Evolutionary conservation across 192 early-diverging fungal species (phyloP).

Genomic region (Podila horticola): DNA sequence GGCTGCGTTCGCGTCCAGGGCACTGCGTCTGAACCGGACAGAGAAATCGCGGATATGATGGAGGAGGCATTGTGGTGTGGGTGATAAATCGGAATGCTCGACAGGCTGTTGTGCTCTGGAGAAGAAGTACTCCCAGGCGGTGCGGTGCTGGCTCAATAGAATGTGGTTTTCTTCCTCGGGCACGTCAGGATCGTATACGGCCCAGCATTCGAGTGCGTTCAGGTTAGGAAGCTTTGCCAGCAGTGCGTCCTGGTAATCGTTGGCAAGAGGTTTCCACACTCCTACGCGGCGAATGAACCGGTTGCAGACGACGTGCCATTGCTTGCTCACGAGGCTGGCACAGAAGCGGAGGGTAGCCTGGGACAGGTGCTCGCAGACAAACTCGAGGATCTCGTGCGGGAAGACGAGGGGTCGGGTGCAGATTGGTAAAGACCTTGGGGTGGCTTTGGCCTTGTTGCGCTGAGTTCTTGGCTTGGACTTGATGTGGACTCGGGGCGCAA

Average conservation of each 20-base stretch:
- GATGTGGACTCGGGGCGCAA: neutral
- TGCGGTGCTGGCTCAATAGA: too few species aligned
- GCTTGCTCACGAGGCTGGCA: conserved; percentile 26
- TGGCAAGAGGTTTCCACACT: conserved; percentile 12
- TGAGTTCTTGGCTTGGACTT: too few species aligned
- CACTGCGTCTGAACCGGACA: neutral
- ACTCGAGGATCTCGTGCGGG: conserved; percentile 31
- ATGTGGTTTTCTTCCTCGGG: neutral
- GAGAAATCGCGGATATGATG: neutral
- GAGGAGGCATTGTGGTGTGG: neutral
- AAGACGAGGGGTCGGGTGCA: conserved; percentile 11
- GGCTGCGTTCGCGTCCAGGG: neutral
- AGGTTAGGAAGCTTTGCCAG: neutral
- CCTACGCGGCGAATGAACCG: conserved; percentile 15
- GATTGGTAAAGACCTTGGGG: neutral
- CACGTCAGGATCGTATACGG: neutral
- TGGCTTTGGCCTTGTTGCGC: neutral
- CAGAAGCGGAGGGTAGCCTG: conserved; percentile 14
- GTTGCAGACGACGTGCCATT: conserved; percentile 25
- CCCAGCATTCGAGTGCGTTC: conserved; percentile 12
- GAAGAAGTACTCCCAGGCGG: neutral
- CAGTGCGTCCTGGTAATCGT: neutral
- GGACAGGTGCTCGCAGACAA: conserved; percentile 27
- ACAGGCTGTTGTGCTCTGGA: neutral
- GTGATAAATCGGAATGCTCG: neutral